Conservation (phyloP, 345 rosid genomes). For the Camelina hispida region DNA sequence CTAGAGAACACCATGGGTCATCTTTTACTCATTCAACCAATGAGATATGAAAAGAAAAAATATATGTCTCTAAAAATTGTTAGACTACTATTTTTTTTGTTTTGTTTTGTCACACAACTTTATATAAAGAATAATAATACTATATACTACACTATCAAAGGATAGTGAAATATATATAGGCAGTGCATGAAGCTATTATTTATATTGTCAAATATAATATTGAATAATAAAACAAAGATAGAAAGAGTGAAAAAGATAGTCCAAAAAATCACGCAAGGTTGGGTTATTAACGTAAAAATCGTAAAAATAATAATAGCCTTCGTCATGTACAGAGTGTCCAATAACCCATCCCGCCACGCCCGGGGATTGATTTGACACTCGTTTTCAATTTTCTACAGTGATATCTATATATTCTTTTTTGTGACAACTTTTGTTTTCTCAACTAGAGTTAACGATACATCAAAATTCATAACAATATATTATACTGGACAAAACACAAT, state of each 20-base stretch:
- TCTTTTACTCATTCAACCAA: conserved; percentile 43
- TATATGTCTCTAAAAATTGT: conserved; percentile 6
- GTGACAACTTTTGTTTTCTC: background rate
- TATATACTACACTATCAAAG: background rate
- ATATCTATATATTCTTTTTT: background rate
- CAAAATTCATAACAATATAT: background rate
- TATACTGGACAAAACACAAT: conserved; percentile 9
- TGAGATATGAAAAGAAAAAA: conserved; percentile 17
- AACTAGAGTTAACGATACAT: background rate
- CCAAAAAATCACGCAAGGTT: conserved; percentile 41
- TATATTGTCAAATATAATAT: background rate
- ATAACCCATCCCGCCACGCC: conserved; percentile 48
- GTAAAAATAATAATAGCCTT: conserved; percentile 36
- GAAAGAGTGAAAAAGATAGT: conserved; percentile 34
- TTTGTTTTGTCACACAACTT: background rate
- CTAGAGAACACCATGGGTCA: conserved; percentile 38
- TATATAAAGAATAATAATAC: background rate
- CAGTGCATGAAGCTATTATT: background rate
- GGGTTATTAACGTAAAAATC: conserved; percentile 32
- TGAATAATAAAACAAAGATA: background rate
- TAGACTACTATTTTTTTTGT: background rate
- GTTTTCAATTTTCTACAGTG: conserved; percentile 13
- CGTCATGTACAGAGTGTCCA: conserved; percentile 39
- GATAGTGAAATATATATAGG: conserved; percentile 1
- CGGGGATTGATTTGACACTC: conserved; percentile 46